phyloP scores from a whole-genome alignment of 495 filamentous ascomycete species.

The Apodospora peruviana region DNA sequence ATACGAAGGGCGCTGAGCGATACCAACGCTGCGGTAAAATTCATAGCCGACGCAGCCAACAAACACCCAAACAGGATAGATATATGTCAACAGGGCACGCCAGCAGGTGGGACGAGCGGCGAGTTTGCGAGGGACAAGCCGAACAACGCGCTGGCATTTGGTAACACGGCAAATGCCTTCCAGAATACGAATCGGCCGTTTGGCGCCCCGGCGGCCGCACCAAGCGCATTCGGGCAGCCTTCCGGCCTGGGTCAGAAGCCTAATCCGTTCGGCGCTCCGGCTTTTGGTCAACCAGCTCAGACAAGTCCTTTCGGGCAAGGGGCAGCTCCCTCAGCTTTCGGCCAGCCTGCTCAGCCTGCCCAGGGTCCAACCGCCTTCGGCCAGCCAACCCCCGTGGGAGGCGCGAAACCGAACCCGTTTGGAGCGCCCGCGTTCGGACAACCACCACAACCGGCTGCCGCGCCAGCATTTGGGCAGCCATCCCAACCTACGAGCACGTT shows the following conservation, averaged over 20 bases:
- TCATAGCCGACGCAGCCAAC: slow-evolving; percentile 59
- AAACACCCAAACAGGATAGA: slow-evolving; percentile 79
- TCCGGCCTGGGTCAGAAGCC: slow-evolving; percentile 33
- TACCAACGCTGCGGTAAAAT: slow-evolving; percentile 65
- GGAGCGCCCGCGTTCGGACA: slow-evolving; percentile 30
- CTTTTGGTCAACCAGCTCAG: slow-evolving; percentile 38
- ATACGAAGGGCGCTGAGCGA: slow-evolving; percentile 62
- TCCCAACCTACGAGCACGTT: slow-evolving; percentile 19
- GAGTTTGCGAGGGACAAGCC: slow-evolving; percentile 16
- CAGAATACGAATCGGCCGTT: slow-evolving; percentile 15
- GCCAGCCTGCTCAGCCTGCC: slow-evolving; percentile 29
- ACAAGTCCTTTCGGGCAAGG: slow-evolving; percentile 28
- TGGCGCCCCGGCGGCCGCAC: slow-evolving; percentile 21
- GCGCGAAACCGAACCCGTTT: slow-evolving; percentile 22
- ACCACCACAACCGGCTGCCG: slow-evolving; percentile 24
- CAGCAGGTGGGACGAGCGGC: slow-evolving; percentile 27
- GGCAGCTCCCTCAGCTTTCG: slow-evolving; percentile 27
- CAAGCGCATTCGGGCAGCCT: slow-evolving; percentile 39
- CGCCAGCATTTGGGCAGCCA: slow-evolving; percentile 22
- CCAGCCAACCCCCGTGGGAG: slow-evolving; percentile 20
- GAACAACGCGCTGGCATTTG: slow-evolving; percentile 6
- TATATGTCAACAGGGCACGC: slow-evolving; percentile 45
- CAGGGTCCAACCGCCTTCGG: slow-evolving; percentile 21
- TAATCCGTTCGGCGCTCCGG: slow-evolving; percentile 34
- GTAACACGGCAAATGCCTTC: slow-evolving; percentile 10